Evolutionary conservation across 139 green algal species (phyloP).

Genomic region (Mesotaenium endlicherianum): DNA sequence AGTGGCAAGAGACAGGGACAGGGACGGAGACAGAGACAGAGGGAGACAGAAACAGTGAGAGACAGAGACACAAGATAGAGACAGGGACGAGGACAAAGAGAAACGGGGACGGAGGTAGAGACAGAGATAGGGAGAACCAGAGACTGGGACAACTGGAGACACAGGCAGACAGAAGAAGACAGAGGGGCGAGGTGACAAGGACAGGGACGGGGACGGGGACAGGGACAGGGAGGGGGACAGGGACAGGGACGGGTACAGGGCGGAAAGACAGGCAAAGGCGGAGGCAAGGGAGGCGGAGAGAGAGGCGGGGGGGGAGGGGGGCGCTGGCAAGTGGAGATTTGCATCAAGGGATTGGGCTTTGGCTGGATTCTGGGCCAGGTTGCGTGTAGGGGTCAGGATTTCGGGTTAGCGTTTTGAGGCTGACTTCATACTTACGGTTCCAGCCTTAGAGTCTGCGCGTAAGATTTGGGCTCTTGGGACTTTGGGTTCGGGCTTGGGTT

Average conservation of each 20-base stretch:
- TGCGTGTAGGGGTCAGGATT: neutral
- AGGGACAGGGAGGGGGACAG: neutral
- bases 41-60: slow-evolving; percentile 19
- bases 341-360: neutral
- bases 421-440: neutral
- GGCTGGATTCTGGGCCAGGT: neutral
- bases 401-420: neutral
- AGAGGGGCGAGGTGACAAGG: slow-evolving; percentile 15
- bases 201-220: neutral
- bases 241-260: neutral
- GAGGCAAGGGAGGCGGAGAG: neutral
- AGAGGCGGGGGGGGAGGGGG: neutral
- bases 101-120: slow-evolving; percentile 25
- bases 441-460: neutral
- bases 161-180: slow-evolving; percentile 13
- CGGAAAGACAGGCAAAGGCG: neutral
- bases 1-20: neutral
- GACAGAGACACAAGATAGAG: slow-evolving; percentile 12
- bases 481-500: neutral
- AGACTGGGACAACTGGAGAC: neutral
- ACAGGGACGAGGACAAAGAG: slow-evolving; percentile 19
- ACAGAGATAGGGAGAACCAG: slow-evolving; percentile 23
- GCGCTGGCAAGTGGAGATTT: neutral
- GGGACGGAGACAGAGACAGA: slow-evolving; percentile 12
- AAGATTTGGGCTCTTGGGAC: neutral